phyloP scores from a whole-genome alignment of 805 yeast species.

The Kluyveromyces lactis region DNA sequence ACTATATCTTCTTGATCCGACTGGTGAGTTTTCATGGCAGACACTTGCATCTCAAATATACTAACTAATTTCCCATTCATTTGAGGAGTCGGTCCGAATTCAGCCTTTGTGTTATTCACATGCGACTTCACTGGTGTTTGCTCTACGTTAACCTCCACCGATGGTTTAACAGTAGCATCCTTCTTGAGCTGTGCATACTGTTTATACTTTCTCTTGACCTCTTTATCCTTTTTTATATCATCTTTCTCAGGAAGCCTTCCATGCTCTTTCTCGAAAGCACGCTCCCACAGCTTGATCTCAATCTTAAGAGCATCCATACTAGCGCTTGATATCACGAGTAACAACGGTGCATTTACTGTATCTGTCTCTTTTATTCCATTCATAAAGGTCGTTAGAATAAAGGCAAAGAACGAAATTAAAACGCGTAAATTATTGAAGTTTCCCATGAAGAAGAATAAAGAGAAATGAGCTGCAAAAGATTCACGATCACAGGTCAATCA shows the following conservation, averaged over 20 bases:
- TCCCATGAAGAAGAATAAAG: no score
- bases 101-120: slow-evolving; percentile 18
- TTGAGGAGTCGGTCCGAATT: slow-evolving; percentile 84
- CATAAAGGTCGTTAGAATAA: no score
- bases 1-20: background rate
- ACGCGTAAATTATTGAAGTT: no score
- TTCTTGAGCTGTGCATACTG: slow-evolving; percentile 26
- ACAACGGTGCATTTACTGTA: no score
- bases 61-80: slow-evolving; percentile 69
- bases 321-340: no score
- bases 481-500: no score
- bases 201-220: slow-evolving; percentile 29
- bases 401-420: no score
- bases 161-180: slow-evolving; percentile 3
- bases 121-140: slow-evolving; percentile 13
- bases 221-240: slow-evolving; percentile 37
- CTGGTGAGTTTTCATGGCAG: slow-evolving; percentile 14
- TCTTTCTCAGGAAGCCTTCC: slow-evolving; percentile 39
- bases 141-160: slow-evolving; percentile 10
- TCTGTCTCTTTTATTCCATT: no score
- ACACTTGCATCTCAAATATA: slow-evolving; percentile 48
- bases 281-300: slow-evolving; percentile 51
- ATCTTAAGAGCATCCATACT: slow-evolving; percentile 27
- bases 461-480: no score
- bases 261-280: slow-evolving; percentile 30